phyloP scores from a whole-genome alignment of 306 rosid species.

The Notholithocarpus densiflorus region DNA sequence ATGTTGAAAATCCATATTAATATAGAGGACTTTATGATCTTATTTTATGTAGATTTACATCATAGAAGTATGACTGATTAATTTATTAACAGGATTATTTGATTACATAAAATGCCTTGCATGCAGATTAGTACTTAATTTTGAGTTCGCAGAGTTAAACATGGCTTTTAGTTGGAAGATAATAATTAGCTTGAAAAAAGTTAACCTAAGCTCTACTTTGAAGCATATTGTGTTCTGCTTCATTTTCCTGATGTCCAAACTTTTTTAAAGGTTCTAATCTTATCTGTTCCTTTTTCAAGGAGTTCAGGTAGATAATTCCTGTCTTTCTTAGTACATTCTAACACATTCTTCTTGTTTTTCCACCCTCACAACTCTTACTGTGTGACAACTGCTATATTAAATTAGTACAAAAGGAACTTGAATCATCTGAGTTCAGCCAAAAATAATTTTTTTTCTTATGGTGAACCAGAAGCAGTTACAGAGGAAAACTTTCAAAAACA shows the following conservation, averaged over 20 bases:
- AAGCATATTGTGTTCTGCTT: too few relatives aligned
- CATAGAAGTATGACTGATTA: not conserved
- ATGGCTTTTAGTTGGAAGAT: too few relatives aligned
- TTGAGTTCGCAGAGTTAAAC: too few relatives aligned
- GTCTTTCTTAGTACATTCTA: too few relatives aligned
- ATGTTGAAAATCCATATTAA: not conserved
- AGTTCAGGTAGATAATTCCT: too few relatives aligned
- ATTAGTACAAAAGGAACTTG: not conserved
- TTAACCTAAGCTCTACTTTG: too few relatives aligned
- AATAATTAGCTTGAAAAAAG: too few relatives aligned
- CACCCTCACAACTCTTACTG: not conserved
- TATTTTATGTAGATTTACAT: not conserved
- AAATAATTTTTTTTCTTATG: not conserved
- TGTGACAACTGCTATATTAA: not conserved
- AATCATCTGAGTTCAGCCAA: not conserved
- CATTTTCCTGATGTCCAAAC: too few relatives aligned
- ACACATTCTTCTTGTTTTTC: not conserved
- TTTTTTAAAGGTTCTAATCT: too few relatives aligned
- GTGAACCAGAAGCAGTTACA: not conserved
- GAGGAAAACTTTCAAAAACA: not conserved
- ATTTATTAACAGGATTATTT: not conserved
- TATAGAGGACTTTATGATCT: not conserved
- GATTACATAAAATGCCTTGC: not conserved
- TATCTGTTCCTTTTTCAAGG: too few relatives aligned
- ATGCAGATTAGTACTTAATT: not conserved